Base-by-base conservation (phyloP, 2,329 filamentous ascomycete genomes). In the Geosmithia flava region DNA sequence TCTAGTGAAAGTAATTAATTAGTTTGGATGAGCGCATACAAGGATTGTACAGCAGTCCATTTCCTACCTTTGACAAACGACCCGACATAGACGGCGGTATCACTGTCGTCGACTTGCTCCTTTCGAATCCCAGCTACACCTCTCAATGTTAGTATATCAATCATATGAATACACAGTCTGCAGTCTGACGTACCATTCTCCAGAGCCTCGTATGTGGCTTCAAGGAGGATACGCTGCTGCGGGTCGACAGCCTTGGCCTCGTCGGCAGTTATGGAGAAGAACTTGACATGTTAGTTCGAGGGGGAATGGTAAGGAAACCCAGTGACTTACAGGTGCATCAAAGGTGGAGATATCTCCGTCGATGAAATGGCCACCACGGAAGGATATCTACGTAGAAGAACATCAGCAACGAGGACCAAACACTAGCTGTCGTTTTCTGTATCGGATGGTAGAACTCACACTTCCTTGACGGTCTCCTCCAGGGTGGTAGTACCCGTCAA, bases 221-320 rank as follows among this genome's bases (percentile, higher is more conserved):
- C 74, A 1, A 78, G 65, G 1, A 75, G 59, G 20, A 75, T 61
- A n/a, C 74, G 60, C 52, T 75, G 71, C 49, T 75, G 71, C 7
- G 74, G 74, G 46, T 78, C 75, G 48, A 76, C 71, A 3, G 74
- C 71, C 20, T 67, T 66, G 17, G 73, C 72, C 47, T 76, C 73
- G 17, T 71, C 68, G 0, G 70, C 64, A 0, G 71, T 61, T 3
- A 76, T 63, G 0, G 67, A 67, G 54, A 77, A 77, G 58, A 77
- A 76, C 71, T 75, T 16, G 17, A 15, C 15, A 29, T 3, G 19
- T 47, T 30, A 45, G 43, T 19, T 4, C 23, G 4, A 8, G 23
- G 23, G 8, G 3, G 11, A 6, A 11, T 37, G 15, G 6, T 16
- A 16, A 4, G 41, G 16, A 41, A 23, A 20, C 10, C 6, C 29